Percentiles rank a stretch among this genome's conserved stretches.
Conservation (phyloP, 371 early-diverging fungal genomes). For the Lichtheimia hyalospora region DNA sequence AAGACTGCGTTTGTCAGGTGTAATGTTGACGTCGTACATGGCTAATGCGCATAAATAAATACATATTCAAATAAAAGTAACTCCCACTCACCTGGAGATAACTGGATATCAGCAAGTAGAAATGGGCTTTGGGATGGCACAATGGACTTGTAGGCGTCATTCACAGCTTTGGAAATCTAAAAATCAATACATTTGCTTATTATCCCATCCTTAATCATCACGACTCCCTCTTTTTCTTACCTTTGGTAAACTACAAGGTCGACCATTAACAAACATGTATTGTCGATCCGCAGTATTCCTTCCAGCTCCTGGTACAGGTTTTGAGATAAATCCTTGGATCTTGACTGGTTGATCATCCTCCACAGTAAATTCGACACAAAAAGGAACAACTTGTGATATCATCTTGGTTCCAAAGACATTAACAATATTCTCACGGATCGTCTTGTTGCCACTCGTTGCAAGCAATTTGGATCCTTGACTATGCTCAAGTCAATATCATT, state of each 20-base stretch:
- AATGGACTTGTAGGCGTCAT: conserved; percentile 75
- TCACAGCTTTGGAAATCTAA: conserved; percentile 61
- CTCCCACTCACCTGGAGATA: conserved; percentile 51
- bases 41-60: conserved; percentile 17
- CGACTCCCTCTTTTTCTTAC: conserved; percentile 23
- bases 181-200: neutral
- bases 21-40: conserved; percentile 87
- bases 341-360: neutral
- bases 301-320: conserved; percentile 68
- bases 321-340: conserved; percentile 64
- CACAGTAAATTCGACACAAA: conserved; percentile 38
- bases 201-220: neutral
- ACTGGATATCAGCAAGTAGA: conserved; percentile 67
- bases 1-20: conserved; percentile 93
- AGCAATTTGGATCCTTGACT: conserved; percentile 28
- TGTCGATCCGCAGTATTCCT: conserved; percentile 82
- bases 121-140: conserved; percentile 79
- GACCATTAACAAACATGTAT: conserved; percentile 84
- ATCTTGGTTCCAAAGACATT: conserved; percentile 75
- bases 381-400: conserved; percentile 53
- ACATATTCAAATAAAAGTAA: neutral
- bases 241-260: conserved; percentile 85
- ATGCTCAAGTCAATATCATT: neutral
- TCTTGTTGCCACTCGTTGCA: conserved; percentile 60
- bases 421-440: conserved; percentile 68